phyloP scores from a whole-genome alignment of 2,329 filamentous ascomycete genomes.

The Juglanconis sp. region DNA sequence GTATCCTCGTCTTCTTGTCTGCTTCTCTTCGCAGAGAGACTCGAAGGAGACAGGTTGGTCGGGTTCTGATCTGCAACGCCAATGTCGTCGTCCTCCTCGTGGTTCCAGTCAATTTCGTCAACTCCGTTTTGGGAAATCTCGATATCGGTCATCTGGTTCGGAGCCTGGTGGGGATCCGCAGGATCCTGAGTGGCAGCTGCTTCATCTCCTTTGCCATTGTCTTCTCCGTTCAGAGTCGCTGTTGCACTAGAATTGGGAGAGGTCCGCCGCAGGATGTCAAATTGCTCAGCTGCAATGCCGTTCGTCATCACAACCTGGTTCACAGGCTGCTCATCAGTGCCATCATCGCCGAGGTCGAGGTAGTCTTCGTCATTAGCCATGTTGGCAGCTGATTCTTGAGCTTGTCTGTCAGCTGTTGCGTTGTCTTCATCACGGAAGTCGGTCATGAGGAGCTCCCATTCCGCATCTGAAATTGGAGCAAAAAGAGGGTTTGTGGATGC shows the following conservation, averaged over 20 bases:
- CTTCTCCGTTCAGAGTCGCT: slow-evolving; percentile 33
- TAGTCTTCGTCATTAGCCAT: slow-evolving; percentile 19
- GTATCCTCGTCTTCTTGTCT: slow-evolving; percentile 29
- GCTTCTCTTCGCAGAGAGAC: slow-evolving; percentile 29
- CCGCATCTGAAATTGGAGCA: neutral
- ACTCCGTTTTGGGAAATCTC: slow-evolving; percentile 8
- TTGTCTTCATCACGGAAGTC: neutral
- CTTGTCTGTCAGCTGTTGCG: slow-evolving; percentile 5
- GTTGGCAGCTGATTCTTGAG: slow-evolving; percentile 4
- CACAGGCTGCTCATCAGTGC: neutral
- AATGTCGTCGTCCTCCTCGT: slow-evolving; percentile 32
- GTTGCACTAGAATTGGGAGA: slow-evolving; percentile 27
- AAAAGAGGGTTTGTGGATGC: neutral
- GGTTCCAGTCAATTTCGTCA: slow-evolving; percentile 35
- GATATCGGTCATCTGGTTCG: neutral
- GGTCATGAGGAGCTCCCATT: neutral
- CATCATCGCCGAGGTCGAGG: slow-evolving; percentile 12
- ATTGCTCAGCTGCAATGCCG: neutral
- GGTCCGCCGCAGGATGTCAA: neutral
- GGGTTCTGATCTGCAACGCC: slow-evolving; percentile 21
- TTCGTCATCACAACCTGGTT: neutral
- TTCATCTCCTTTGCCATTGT: slow-evolving; percentile 33
- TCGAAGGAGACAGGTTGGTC: slow-evolving; percentile 23
- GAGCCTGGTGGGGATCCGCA: slow-evolving; percentile 11
- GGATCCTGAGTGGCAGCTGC: slow-evolving; percentile 24